Evolutionary conservation across 345 rosid species (phyloP), one percentile per base, ranked within the genome.

Genomic region (Ricinus communis): DNA sequence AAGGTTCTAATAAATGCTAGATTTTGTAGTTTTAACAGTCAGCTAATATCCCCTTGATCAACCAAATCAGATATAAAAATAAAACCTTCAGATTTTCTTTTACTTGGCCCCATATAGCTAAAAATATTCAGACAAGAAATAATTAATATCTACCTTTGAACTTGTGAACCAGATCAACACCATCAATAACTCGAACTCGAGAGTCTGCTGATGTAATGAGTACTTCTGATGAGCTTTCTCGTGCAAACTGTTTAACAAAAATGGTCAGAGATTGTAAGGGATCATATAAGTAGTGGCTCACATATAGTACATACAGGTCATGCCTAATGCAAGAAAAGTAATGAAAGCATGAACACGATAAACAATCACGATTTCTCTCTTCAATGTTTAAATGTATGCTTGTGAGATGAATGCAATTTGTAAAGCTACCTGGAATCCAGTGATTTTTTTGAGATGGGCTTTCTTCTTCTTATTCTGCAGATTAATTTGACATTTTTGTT

Each of bases 151-250:
- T 73, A 95, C 99, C 99, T 87, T 90, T 95, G 73, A 90, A 85
- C 79, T 92, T 95, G 84, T 90, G 91, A 43, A 90, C 87, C 66
- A 95, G 80, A 80, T 95, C 96, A 69, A 79, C 75, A 36, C 91
- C 91, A 72, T 92, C 89, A 74, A 95, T 82, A 80, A 90, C 90
- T 66, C 97, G 93, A 71, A 89, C 68, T 79, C 97, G 86, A 54
- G 97, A 95, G 86, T 95, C 99, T 15, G 99, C 91, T 36, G 97
- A 92, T 28, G 97, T 92, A 77, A 92, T 76, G n/a, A 95, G 90
- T 70, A 95, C 94, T 85, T 92, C 96, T 51, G 96, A 85, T 73
- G 94, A 95, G 74, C 97, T 95, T 77, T 97, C 96, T 22, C 86
- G 90, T 7, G 87, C 90, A 90, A 91, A 95, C 99, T 95, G 86